Percentiles rank a stretch among this genome's conserved stretches.
Evolutionary conservation across 2,329 filamentous ascomycete genomes (phyloP).

Genomic region (Colletotrichum phormii): DNA sequence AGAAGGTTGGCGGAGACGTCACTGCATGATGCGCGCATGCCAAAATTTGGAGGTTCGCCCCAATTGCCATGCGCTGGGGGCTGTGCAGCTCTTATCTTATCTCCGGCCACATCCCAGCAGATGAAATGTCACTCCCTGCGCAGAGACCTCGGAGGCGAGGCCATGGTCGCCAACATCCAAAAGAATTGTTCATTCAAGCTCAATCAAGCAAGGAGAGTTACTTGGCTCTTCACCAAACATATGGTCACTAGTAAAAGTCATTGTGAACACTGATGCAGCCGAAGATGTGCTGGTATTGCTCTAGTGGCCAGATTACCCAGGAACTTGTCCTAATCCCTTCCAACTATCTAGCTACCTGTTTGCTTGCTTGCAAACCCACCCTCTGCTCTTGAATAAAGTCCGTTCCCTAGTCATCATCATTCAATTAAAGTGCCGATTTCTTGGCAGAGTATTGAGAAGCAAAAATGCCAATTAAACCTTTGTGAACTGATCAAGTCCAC

Average conservation of each 20-base stretch:
- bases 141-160: neutral
- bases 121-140: neutral
- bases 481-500: conserved; percentile 16
- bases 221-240: too few species aligned
- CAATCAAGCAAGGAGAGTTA: neutral
- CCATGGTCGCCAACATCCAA: neutral
- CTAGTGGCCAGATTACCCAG: conserved; percentile 11
- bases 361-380: conserved; percentile 10
- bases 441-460: conserved; percentile 22
- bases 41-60: conserved; percentile 20
- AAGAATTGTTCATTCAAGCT: neutral
- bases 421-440: conserved; percentile 29
- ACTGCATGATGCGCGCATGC: neutral
- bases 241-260: neutral
- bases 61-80: neutral
- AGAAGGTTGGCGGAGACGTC: conserved; percentile 2
- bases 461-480: conserved; percentile 14
- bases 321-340: neutral
- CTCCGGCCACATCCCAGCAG: neutral
- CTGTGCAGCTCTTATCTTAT: neutral
- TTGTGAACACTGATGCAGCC: neutral
- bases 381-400: conserved; percentile 1
- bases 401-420: conserved; percentile 1
- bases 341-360: neutral
- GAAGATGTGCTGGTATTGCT: conserved; percentile 1